A percentile compares a stretch with the other conserved stretches of the same genome.
These are phyloP conservation scores for Pythium phragmiticola DNA, from an alignment of 352 stramenopile genomes.

Conservation along the genomic window DNA sequence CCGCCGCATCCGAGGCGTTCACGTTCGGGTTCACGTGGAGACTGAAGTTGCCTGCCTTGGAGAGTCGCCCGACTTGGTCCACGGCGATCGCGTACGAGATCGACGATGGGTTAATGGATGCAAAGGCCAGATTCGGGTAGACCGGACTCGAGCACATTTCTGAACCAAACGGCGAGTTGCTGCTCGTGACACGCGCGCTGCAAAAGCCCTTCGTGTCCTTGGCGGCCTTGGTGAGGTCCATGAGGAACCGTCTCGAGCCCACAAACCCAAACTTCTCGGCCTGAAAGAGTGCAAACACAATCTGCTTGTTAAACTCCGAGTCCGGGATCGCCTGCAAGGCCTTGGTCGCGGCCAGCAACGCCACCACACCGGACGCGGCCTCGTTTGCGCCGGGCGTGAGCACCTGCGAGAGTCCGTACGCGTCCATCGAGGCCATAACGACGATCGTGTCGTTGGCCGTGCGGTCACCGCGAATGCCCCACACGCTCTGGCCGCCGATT, in stretches of 20 bases:
- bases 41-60: conserved; percentile 54
- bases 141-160: conserved; percentile 73
- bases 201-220: conserved; percentile 53
- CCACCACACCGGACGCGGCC: conserved; percentile 66
- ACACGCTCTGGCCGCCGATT: conserved; percentile 78
- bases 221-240: conserved; percentile 56
- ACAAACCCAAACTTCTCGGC: conserved; percentile 83
- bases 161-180: conserved; percentile 51
- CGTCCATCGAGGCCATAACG: conserved; percentile 81
- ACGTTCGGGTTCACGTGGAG: conserved; percentile 69
- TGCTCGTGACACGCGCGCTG: conserved; percentile 38
- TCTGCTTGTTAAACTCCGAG: conserved; percentile 59
- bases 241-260: conserved; percentile 73
- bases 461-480: conserved; percentile 56
- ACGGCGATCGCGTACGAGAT: conserved; percentile 76
- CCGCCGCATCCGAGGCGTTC: conserved; percentile 31
- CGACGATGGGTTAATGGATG: conserved; percentile 46
- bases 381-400: conserved; percentile 73
- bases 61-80: conserved; percentile 68
- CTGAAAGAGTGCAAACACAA: conserved; percentile 84
- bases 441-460: conserved; percentile 54
- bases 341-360: conserved; percentile 68
- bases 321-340: conserved; percentile 67
- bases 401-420: conserved; percentile 66
- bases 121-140: conserved; percentile 62